Evolutionary conservation across 2,329 filamentous ascomycete species (phyloP), one percentile per base, ranked within the genome.

Genomic region (Aureobasidium musti): DNA sequence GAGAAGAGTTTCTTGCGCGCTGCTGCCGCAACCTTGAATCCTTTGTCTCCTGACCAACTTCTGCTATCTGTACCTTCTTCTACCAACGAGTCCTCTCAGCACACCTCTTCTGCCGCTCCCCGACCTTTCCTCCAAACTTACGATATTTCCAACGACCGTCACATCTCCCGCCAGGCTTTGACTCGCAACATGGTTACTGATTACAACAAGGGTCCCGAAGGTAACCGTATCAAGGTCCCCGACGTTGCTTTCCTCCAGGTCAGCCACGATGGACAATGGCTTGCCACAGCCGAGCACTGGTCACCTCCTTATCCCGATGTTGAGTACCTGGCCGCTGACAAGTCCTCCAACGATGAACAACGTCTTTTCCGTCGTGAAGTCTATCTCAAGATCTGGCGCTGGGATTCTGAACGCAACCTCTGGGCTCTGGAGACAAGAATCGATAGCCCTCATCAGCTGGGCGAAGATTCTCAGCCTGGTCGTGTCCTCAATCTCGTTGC

Each of bases 241-340:
- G 86, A 89, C 68, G 85, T 97, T 54, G 89, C 86, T 7, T 86
- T 90, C 66, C 81, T 98, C 60, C 85, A 88, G 50, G 87, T 95
- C 71, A 94, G 91, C 50, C 81, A 84, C 59, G 89, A 98, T 74
- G 94, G 94, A 21, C 84, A 87, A 70, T 98, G 94, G 93, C 84
- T 99, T 67, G 93, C 90, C 5, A 97, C 92, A 1, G 86, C 96
- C 1, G 95, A 99, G 75, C 91, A 93, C 73, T 99, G 95, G 95
- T 84, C 85, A 61, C 92, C 92, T 1, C 87, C 91, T 11, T 79
- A 81, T 14, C 81, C 85, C 68, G 92, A 97, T 73, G 78, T 91
- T 17, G 83, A 86, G 45, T 83, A 84, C 66, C 76, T 90, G 33
- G 77, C 82, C 61, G 72, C 76, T 14, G 77, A 79, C 50, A 73